Evolutionary conservation across 257 asterid genomes (phyloP).

Genomic region (Petrea volubilis): DNA sequence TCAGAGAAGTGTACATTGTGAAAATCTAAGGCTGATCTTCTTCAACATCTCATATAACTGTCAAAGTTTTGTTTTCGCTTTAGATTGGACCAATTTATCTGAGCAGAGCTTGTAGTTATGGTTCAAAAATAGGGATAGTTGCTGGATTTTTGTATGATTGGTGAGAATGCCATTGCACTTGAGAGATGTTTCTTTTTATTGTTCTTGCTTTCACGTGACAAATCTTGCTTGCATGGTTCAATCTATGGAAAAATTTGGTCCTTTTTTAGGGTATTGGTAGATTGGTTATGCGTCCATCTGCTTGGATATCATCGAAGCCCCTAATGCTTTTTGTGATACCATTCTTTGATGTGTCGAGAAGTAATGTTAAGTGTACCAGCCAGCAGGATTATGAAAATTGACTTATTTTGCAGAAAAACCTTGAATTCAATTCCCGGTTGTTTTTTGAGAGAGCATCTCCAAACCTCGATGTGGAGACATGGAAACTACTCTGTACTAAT

Average conservation of each 20-base stretch:
- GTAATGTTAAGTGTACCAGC: neutral
- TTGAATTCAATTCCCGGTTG: conserved; percentile 3
- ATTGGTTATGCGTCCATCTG: neutral
- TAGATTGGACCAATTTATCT: neutral
- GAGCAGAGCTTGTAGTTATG: neutral
- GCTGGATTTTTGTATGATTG: neutral
- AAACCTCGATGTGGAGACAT: conserved; percentile 9
- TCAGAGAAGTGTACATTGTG: neutral
- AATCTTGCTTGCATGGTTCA: neutral
- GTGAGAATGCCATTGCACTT: no score
- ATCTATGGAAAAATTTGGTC: neutral
- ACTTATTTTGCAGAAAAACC: conserved; percentile 13
- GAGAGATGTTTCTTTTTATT: neutral
- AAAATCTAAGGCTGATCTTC: neutral
- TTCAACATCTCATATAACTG: neutral
- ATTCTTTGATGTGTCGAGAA: neutral
- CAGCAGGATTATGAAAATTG: neutral
- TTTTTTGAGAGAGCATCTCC: conserved; percentile 22
- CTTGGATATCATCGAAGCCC: neutral
- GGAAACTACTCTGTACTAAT: conserved; percentile 1
- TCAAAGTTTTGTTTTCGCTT: neutral
- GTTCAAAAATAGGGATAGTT: neutral
- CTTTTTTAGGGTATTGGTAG: neutral
- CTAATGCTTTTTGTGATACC: neutral
- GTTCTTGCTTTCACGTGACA: neutral